A percentile compares a stretch with the other conserved stretches of the same genome.
Conservation (phyloP, 2,329 filamentous ascomycete species). For the Aspergillus sp. region DNA sequence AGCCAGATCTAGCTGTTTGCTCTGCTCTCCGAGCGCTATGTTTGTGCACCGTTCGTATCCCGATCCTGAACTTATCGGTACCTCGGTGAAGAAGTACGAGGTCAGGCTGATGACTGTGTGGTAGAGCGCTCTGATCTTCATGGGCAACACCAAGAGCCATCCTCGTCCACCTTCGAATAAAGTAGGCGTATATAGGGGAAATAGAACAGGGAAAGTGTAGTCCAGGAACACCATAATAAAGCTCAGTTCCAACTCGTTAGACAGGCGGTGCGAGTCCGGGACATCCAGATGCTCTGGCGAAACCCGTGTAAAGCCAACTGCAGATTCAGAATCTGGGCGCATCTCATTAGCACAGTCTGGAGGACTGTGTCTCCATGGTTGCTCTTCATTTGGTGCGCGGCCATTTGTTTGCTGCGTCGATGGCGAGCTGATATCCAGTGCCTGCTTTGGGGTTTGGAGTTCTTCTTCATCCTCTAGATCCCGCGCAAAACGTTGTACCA, state of each 20-base stretch:
- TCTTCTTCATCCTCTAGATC: not conserved
- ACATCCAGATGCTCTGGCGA: not conserved
- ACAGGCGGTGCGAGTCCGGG: not conserved
- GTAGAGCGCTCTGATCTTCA: slow-evolving; percentile 3
- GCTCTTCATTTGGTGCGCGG: not conserved
- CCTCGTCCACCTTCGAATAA: slow-evolving; percentile 58
- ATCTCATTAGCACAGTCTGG: not conserved
- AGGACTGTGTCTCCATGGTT: not conserved
- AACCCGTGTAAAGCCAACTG: not conserved
- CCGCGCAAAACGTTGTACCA: not conserved
- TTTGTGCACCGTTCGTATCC: not conserved
- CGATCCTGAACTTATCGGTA: slow-evolving; percentile 2
- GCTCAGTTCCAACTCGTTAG: slow-evolving; percentile 14
- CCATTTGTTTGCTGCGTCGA: not conserved
- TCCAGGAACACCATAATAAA: slow-evolving; percentile 62
- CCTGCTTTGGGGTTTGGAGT: not conserved
- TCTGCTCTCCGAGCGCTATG: not conserved
- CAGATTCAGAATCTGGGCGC: not conserved
- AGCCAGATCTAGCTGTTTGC: not conserved
- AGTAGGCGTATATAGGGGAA: slow-evolving; percentile 62
- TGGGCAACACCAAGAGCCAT: slow-evolving; percentile 60
- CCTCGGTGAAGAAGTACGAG: slow-evolving; percentile 57
- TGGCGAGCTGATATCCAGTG: not conserved
- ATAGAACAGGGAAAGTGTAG: slow-evolving; percentile 62
- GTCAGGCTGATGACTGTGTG: slow-evolving; percentile 53